phyloP scores from a whole-genome alignment of 2,329 filamentous ascomycete genomes.

The Clonostachys rosea region DNA sequence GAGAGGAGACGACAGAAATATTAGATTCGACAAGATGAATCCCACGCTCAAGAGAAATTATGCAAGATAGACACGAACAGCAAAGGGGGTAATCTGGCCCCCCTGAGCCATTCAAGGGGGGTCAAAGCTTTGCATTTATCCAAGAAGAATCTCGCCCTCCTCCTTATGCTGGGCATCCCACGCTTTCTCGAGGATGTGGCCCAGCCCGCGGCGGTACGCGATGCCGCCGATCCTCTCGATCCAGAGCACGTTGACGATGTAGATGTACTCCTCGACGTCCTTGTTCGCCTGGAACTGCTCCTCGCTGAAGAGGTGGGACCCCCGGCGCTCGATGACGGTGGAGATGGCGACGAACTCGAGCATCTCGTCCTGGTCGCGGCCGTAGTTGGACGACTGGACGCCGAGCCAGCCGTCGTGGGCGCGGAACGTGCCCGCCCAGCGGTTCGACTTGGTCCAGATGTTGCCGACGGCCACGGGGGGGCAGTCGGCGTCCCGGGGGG shows the following conservation, averaged over 20 bases:
- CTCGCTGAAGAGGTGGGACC: slow-evolving; percentile 29
- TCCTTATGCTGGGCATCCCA: slow-evolving; percentile 34
- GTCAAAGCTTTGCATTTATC: slow-evolving; percentile 11
- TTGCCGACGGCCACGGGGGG: slow-evolving; percentile 36
- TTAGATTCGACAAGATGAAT: too few relatives aligned
- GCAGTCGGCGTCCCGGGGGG: slow-evolving; percentile 23
- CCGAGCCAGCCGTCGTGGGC: slow-evolving; percentile 40
- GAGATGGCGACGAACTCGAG: slow-evolving; percentile 38
- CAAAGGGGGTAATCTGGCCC: slow-evolving; percentile 31
- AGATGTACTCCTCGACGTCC: slow-evolving; percentile 33
- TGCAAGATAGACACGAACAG: slow-evolving; percentile 66
- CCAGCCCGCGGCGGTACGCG: slow-evolving; percentile 32
- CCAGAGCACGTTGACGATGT: slow-evolving; percentile 42
- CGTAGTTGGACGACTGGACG: slow-evolving; percentile 38
- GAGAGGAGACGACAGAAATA: too few relatives aligned
- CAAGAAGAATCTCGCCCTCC: slow-evolving; percentile 33
- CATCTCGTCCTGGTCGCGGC: slow-evolving; percentile 27
- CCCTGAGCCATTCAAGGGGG: slow-evolving; percentile 50
- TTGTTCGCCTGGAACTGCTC: slow-evolving; percentile 33
- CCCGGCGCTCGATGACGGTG: slow-evolving; percentile 31
- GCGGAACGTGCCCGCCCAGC: slow-evolving; percentile 35
- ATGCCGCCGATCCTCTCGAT: slow-evolving; percentile 37
- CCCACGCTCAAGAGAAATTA: slow-evolving; percentile 20
- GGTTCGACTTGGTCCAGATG: slow-evolving; percentile 26
- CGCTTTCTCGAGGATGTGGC: slow-evolving; percentile 31